Conservation (phyloP, 768 basidiomycete genomes). For the Cystofilobasidium bisporidii region DNA sequence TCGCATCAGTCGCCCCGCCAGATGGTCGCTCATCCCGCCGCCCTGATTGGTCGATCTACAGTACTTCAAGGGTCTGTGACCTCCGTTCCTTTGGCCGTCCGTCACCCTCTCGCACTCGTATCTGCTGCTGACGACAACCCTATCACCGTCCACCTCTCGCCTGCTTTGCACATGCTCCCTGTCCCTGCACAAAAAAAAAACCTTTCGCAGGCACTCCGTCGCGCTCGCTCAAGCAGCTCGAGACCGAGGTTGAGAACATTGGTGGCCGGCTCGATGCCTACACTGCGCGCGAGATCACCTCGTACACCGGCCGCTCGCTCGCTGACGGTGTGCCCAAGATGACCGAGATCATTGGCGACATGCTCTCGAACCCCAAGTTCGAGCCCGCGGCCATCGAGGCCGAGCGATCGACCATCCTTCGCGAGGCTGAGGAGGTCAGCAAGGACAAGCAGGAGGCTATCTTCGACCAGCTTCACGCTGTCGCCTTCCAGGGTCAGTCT, state of each 20-base stretch:
- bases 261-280: slow-evolving; percentile 97
- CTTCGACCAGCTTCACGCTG: slow-evolving; percentile 92
- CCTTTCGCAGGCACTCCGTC: slow-evolving; percentile 15
- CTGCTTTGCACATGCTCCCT: too few species aligned
- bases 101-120: not conserved
- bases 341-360: slow-evolving; percentile 96
- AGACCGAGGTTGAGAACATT: slow-evolving; percentile 94
- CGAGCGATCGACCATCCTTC: slow-evolving; percentile 88
- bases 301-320: slow-evolving; percentile 98
- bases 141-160: too few species aligned
- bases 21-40: not conserved
- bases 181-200: too few species aligned
- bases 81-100: not conserved
- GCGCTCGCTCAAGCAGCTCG: slow-evolving; percentile 44
- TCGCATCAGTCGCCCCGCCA: not conserved
- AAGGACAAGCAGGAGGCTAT: slow-evolving; percentile 98
- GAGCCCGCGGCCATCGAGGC: slow-evolving; percentile 79
- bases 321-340: slow-evolving; percentile 80
- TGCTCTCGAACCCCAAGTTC: slow-evolving; percentile 91
- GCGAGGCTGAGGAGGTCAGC: slow-evolving; percentile 98
- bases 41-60: slow-evolving; percentile 33
- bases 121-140: not conserved
- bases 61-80: slow-evolving; percentile 46
- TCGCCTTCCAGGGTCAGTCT: slow-evolving; percentile 84
- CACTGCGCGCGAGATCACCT: slow-evolving; percentile 96